Percentiles rank a stretch among this genome's conserved stretches.
Conservation (phyloP, 2,329 filamentous ascomycete species). For the Blastomyces silverae region DNA sequence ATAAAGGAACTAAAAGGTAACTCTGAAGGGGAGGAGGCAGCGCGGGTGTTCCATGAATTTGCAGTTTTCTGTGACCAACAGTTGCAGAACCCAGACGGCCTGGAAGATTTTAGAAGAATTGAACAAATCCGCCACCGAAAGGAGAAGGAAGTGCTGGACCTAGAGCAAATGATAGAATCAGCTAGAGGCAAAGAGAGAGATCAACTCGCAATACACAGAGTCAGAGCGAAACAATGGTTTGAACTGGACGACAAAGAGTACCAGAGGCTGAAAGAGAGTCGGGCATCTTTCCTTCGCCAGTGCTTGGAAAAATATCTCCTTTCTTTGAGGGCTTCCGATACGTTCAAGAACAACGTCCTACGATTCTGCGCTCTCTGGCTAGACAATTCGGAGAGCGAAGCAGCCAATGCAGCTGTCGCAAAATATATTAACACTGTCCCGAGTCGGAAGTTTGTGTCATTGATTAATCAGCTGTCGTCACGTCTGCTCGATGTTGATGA, state of each 20-base stretch:
- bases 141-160: slow-evolving; percentile 67
- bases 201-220: slow-evolving; percentile 54
- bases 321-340: slow-evolving; percentile 75
- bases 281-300: slow-evolving; percentile 75
- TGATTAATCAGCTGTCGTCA: slow-evolving; percentile 98
- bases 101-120: slow-evolving; percentile 77
- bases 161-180: slow-evolving; percentile 54
- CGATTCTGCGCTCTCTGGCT: slow-evolving; percentile 94
- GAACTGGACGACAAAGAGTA: slow-evolving; percentile 86
- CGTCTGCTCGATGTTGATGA: slow-evolving; percentile 65
- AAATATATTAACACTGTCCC: slow-evolving; percentile 67
- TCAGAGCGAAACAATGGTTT: slow-evolving; percentile 78
- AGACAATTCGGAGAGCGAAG: slow-evolving; percentile 67
- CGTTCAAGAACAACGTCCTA: slow-evolving; percentile 80
- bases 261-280: slow-evolving; percentile 65
- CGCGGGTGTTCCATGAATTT: slow-evolving; percentile 89
- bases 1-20: slow-evolving; percentile 70
- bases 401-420: slow-evolving; percentile 69
- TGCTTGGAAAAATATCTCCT: slow-evolving; percentile 91
- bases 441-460: slow-evolving; percentile 80
- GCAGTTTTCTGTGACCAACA: slow-evolving; percentile 93
- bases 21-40: slow-evolving; percentile 63
- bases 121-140: slow-evolving; percentile 74
- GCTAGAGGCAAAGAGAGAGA: slow-evolving; percentile 49
- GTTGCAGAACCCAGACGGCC: slow-evolving; percentile 73